phyloP scores from a whole-genome alignment of 768 basidiomycete species.

The Dioszegia aurantiaca region DNA sequence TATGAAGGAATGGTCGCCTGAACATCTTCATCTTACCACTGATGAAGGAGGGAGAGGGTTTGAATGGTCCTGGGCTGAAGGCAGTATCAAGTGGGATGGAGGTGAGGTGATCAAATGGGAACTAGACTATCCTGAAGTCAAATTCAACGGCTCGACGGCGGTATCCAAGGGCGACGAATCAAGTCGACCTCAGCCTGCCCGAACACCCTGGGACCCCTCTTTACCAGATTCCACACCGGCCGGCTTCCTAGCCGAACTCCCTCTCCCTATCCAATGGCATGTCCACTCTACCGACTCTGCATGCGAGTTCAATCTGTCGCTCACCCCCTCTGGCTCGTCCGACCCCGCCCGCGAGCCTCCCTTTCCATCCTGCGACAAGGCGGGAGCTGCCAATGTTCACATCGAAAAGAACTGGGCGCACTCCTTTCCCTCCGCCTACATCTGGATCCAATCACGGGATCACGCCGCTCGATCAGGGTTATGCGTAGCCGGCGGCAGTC shows the following conservation, averaged over 20 bases:
- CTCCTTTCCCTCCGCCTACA: conserved; percentile 32
- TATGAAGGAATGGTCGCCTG: conserved; percentile 9
- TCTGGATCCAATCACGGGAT: conserved; percentile 38
- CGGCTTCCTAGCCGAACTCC: conserved; percentile 24
- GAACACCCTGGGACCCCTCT: conserved; percentile 24
- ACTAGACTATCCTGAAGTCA: conserved; percentile 4
- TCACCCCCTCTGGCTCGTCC: conserved; percentile 10
- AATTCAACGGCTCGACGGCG: conserved; percentile 7
- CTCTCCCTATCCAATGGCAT: conserved; percentile 43
- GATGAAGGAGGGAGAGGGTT: conserved; percentile 15
- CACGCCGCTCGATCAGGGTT: conserved; percentile 19
- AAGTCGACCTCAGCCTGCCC: too few relatives aligned
- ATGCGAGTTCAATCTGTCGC: conserved; percentile 13
- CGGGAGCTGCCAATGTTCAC: conserved; percentile 23
- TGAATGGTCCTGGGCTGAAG: conserved; percentile 25
- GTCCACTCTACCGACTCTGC: conserved; percentile 32
- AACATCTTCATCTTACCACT: not conserved
- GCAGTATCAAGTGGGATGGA: conserved; percentile 21
- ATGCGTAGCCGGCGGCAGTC: conserved; percentile 28
- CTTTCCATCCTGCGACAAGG: not conserved
- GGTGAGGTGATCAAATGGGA: not conserved
- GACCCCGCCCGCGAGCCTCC: not conserved
- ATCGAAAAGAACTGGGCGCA: conserved; percentile 42
- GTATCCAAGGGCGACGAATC: not conserved
- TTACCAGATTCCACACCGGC: conserved; percentile 30